Evolutionary conservation across 768 basidiomycete species (phyloP).

Genomic region (Agaricus blazei): DNA sequence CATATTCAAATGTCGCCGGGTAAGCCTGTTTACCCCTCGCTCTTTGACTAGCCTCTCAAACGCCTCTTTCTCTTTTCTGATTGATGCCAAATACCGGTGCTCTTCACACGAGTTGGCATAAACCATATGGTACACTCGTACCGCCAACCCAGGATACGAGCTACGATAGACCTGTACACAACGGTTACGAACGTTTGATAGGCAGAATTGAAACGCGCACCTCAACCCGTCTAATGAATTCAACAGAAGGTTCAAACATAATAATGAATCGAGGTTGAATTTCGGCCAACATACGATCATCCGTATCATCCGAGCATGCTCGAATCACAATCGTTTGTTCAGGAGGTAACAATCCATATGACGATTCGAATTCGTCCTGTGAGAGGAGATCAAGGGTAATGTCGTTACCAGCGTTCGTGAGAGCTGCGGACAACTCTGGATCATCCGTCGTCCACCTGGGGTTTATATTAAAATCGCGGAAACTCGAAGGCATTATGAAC

Average conservation of each 20-base stretch:
- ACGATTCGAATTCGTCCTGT: conserved; percentile 57
- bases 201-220: conserved; percentile 32
- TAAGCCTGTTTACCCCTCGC: conserved; percentile 61
- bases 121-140: conserved; percentile 94
- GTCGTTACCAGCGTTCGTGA: conserved; percentile 13
- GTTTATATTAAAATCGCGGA: not conserved
- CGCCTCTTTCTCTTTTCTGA: conserved; percentile 88
- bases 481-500: not conserved
- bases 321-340: conserved; percentile 83
- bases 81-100: conserved; percentile 86
- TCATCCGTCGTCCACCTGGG: conserved; percentile 1
- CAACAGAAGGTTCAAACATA: conserved; percentile 92
- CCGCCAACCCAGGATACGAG: conserved; percentile 72
- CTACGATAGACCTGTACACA: conserved; percentile 73
- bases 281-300: conserved; percentile 84
- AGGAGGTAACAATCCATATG: conserved; percentile 75
- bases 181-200: not conserved
- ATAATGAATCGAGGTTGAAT: conserved; percentile 88
- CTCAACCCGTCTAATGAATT: conserved; percentile 90
- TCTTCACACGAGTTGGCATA: conserved; percentile 93
- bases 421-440: not conserved
- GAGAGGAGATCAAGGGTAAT: conserved; percentile 24
- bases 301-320: conserved; percentile 87
- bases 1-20: not conserved
- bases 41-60: conserved; percentile 93